These are phyloP conservation scores for Colletotrichum eleusines DNA, from an alignment of 2,329 filamentous ascomycete genomes.

Conservation along the genomic window DNA sequence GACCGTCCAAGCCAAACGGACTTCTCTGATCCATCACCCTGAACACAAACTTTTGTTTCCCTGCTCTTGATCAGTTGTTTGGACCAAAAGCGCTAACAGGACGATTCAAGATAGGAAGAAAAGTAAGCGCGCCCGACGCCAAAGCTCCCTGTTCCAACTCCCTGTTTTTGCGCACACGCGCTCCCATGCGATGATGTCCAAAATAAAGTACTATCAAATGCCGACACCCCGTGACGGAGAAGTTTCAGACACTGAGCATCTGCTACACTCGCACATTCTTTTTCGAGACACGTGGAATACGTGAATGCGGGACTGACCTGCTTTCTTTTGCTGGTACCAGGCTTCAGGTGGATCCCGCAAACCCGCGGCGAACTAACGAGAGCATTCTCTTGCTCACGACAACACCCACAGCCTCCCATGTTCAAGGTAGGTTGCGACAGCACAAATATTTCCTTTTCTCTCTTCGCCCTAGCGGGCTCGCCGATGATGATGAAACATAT, in stretches of 20 bases:
- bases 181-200: slow-evolving; percentile 53
- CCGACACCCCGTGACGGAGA: slow-evolving; percentile 57
- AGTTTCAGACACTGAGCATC: slow-evolving; percentile 47
- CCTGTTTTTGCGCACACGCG: slow-evolving; percentile 38
- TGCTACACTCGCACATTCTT: slow-evolving; percentile 2
- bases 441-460: slow-evolving; percentile 43
- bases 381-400: slow-evolving; percentile 3
- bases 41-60: neutral
- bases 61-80: neutral
- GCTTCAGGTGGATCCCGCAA: neutral
- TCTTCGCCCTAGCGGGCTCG: slow-evolving; percentile 44
- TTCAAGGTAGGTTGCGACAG: slow-evolving; percentile 46
- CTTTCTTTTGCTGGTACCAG: neutral
- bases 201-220: slow-evolving; percentile 61
- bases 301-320: neutral
- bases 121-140: slow-evolving; percentile 20
- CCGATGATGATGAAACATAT: slow-evolving; percentile 76
- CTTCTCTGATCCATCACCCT: slow-evolving; percentile 56
- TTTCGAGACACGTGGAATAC: neutral
- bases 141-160: neutral
- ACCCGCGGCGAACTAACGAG: neutral
- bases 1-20: slow-evolving; percentile 71
- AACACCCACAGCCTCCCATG: neutral
- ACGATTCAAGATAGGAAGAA: slow-evolving; percentile 8
- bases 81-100: slow-evolving; percentile 21